Evolutionary conservation across 257 asterid species (phyloP).

Genomic region (Primulina eburnea): DNA sequence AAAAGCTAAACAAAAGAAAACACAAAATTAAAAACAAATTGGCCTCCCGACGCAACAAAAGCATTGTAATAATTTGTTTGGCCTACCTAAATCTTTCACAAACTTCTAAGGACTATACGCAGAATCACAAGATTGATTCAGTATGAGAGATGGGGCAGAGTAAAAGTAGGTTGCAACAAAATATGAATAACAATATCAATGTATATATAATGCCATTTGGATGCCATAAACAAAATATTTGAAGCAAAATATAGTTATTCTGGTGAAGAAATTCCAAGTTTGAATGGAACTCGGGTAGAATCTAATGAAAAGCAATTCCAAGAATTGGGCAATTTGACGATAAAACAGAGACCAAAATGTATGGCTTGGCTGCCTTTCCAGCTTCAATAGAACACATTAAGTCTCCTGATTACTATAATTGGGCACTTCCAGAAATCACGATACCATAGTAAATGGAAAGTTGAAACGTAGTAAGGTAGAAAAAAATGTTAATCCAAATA

Average conservation of each 20-base stretch:
- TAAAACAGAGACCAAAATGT: not conserved
- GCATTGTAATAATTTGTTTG: constrained; percentile 4
- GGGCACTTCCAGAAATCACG: not conserved
- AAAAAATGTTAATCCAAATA: not conserved
- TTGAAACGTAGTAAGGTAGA: not conserved
- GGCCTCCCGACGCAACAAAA: not conserved
- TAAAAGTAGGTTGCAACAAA: no score
- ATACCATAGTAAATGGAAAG: not conserved
- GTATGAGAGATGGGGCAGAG: no score
- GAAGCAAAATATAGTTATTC: not conserved
- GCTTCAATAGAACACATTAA: no score
- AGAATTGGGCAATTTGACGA: not conserved
- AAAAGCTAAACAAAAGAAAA: not conserved
- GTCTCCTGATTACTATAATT: not conserved
- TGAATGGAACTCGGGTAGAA: not conserved
- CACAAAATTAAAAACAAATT: no score
- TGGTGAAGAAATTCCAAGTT: not conserved
- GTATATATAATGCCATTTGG: not conserved
- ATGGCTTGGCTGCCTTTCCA: not conserved
- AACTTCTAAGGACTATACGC: not conserved
- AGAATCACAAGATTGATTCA: no score
- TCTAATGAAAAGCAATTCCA: not conserved
- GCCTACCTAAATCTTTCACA: not conserved
- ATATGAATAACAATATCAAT: not conserved
- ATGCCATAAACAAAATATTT: no score